phyloP scores from a whole-genome alignment of 208 protist genomes.

The Zelonia costaricensis region DNA sequence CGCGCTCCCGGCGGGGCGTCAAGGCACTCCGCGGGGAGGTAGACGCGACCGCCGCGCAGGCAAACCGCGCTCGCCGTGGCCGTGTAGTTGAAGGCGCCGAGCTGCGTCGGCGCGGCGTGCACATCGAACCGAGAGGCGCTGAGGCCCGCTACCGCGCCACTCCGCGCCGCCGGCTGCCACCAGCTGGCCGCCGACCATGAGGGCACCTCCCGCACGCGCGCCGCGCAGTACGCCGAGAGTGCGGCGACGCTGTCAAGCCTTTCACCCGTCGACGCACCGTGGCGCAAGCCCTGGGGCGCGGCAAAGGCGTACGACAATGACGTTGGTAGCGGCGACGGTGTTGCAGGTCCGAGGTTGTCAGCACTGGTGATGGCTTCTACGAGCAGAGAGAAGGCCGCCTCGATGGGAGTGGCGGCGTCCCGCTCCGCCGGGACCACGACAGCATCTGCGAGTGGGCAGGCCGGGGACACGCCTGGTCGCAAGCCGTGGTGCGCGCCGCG shows the following conservation, averaged over 20 bases:
- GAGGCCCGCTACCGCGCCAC: too few species aligned
- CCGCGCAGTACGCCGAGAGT: constrained; percentile 17
- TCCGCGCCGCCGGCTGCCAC: neutral
- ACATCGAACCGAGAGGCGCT: constrained; percentile 4
- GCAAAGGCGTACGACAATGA: neutral
- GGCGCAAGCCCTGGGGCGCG: neutral
- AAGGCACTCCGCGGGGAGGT: constrained; percentile 15
- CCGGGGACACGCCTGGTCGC: too few species aligned
- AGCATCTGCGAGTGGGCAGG: constrained; percentile 1
- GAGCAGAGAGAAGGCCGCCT: neutral
- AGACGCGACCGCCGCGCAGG: constrained; percentile 11
- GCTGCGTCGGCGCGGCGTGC: neutral
- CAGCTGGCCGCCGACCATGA: constrained; percentile 4
- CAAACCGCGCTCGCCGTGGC: constrained; percentile 22
- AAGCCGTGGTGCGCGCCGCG: too few species aligned
- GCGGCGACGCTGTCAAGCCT: constrained; percentile 1
- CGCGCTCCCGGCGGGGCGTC: constrained; percentile 5
- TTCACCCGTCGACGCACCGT: neutral
- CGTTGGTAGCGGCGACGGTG: too few species aligned
- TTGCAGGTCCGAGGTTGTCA: too few species aligned
- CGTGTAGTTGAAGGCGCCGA: constrained; percentile 18
- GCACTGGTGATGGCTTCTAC: neutral
- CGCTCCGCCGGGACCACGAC: constrained; percentile 1
- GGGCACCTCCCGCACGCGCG: constrained; percentile 10
- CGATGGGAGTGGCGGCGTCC: neutral